phyloP scores from a whole-genome alignment of 306 rosid species.

The Malus fusca region DNA sequence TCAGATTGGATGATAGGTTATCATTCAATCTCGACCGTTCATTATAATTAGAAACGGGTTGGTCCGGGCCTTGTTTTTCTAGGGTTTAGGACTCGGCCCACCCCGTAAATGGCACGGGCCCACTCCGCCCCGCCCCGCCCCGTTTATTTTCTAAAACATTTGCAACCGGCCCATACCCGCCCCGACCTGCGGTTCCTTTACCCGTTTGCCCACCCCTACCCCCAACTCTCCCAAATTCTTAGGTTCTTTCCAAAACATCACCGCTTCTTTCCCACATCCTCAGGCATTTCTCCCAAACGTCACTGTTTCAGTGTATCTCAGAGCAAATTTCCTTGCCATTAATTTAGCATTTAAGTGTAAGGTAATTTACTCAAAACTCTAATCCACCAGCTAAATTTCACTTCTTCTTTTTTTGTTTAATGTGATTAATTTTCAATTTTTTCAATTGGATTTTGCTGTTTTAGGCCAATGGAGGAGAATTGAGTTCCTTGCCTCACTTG shows the following conservation, averaged over 20 bases:
- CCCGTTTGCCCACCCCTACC: no score
- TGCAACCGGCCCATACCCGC: no score
- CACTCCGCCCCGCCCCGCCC: no score
- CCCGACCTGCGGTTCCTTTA: no score
- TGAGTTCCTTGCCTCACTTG: constrained; percentile 50
- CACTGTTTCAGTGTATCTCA: background rate
- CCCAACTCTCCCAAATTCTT: background rate
- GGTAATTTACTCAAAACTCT: background rate
- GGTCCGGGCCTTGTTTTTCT: no score
- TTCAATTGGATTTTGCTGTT: background rate
- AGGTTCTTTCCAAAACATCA: background rate
- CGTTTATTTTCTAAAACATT: no score
- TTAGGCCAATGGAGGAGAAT: constrained; percentile 39
- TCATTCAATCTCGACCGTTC: no score
- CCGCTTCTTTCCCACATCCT: background rate
- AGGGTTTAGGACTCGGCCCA: no score
- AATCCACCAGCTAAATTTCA: background rate
- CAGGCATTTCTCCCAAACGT: background rate
- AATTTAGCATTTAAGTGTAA: background rate
- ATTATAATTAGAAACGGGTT: no score
- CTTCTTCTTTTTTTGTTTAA: background rate
- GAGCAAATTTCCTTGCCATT: background rate
- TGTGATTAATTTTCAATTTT: no score
- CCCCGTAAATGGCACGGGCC: no score
- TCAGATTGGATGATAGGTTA: no score